Base-by-base conservation (phyloP, 164 flowering plant species). In the Akebia trifoliata region DNA sequence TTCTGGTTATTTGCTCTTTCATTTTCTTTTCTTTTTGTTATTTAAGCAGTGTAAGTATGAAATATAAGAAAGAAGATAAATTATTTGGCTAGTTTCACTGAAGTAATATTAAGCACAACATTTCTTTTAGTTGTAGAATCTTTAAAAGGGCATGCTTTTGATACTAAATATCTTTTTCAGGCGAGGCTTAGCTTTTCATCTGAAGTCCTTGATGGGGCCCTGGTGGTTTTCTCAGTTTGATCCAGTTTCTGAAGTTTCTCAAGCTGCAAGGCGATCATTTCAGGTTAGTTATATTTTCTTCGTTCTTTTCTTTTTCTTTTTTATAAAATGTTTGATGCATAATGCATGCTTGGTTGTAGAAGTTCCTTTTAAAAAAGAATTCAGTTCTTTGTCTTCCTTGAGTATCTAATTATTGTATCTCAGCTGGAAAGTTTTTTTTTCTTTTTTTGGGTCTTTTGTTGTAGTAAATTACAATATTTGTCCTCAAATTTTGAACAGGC, bases 151-250 rank as follows among this genome's bases (percentile, higher is more conserved):
- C 12, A 61, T n/a, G 20, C 34, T 50, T 50, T 2, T 21, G 36
- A 46, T 25, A 31, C 17, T 28, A 39, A 58, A 9, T 26, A 38
- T 48, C 45, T 60, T 61, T 63, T 54, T 31, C 81, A 93, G 97
- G 69, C 81, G 97, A 72, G 95, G 88, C 37, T 77, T 93, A 64
- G 97, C 99, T 67, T 93, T 89, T n/a, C 84, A 85, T 73, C 61
- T 93, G 72, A 93, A 87, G 71, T 78, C 86, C 66, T 74, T 93
- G 72, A 86, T 90, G 87, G 99, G 99, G 50, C 92, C 99, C 0
- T 93, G 99, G 99, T 93, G 99, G 99, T 79, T 85, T 67, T 84
- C 99, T 51, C 97, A 90, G 64, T 93, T 93, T 75, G 99, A 93
- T 75, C 78, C 92, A 25, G 73, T 71, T 71, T 65, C 81, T 70